phyloP scores from a whole-genome alignment of 495 filamentous ascomycete species.

The Entonaema liquescens region DNA sequence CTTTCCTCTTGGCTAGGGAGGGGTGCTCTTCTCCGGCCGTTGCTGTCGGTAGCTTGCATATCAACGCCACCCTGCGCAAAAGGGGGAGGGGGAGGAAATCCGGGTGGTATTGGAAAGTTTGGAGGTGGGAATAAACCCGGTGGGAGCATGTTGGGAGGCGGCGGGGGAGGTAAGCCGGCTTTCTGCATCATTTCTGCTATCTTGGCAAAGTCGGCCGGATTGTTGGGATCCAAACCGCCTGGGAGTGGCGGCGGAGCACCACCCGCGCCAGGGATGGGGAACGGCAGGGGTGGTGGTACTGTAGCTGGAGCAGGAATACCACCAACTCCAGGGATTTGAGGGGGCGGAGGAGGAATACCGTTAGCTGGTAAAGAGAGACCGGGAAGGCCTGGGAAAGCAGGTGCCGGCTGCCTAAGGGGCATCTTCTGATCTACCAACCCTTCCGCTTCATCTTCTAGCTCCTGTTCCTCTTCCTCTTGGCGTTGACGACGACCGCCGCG shows the following conservation, averaged over 20 bases:
- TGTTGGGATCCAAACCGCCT: conserved; percentile 62
- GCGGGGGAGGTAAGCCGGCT: conserved; percentile 59
- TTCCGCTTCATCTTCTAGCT: conserved; percentile 90
- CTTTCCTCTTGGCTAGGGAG: conserved; percentile 86
- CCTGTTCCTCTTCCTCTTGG: conserved; percentile 91
- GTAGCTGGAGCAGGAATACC: conserved; percentile 49
- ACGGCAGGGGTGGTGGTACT: conserved; percentile 43
- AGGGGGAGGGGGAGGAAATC: conserved; percentile 56
- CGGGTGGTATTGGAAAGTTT: conserved; percentile 61
- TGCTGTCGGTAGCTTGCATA: conserved; percentile 34
- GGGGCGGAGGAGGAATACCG: conserved; percentile 46
- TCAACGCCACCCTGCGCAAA: conserved; percentile 34
- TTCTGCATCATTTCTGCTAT: conserved; percentile 70
- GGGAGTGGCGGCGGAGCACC: conserved; percentile 59
- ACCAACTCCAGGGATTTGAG: conserved; percentile 57
- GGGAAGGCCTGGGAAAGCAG: conserved; percentile 53
- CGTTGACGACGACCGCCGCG: conserved; percentile 79
- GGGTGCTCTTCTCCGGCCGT: conserved; percentile 64
- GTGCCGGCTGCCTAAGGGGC: conserved; percentile 61
- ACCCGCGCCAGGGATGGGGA: conserved; percentile 54
- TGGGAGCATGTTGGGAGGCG: conserved; percentile 54
- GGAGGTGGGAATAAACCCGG: conserved; percentile 62
- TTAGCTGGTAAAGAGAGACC: conserved; percentile 56
- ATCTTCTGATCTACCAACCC: conserved; percentile 95
- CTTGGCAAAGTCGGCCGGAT: conserved; percentile 72